Evolutionary conservation across 148 eudicot species (phyloP), one percentile per base, ranked within the genome.

Genomic region (Rhododendron henanense): DNA sequence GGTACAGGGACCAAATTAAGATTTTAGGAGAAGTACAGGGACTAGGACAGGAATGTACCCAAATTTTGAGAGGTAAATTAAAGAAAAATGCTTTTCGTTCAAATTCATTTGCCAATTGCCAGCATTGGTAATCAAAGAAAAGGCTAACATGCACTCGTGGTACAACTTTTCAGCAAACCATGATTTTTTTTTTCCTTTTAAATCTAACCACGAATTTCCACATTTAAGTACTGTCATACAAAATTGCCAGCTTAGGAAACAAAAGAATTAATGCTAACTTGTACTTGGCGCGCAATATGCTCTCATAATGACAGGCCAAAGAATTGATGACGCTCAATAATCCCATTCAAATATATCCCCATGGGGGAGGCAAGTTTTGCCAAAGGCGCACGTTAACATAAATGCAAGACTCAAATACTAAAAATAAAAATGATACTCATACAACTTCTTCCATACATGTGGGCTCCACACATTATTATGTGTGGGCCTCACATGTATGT

Each of bases 301-400:
- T 2, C 41, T 31, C 9, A 71, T 71, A 31, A 14, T 71, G 15
- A 33, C 41, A 59, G 65, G 33, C 41, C 76, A 71, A 31, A 71
- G 76, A 71, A 11, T 33, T 71, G 5, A 69, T 1, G 75, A 5
- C 41, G 5, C 19, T 3, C 41, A 69, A 69, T 69, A 69, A 69
- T 71, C 5, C 41, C 76, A 71, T 0, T 33, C 18, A 10, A n/a
- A 71, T 31, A 25, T 10, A 25, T 71, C 21, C 82, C 82, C 61
- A 1, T 4, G 4, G 23, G 10, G n/a, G 28, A 53, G 83, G 47
- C 69, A 55, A 28, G 59, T 4, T 69, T 71, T 14, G 25, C 65
- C 9, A 71, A 33, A 37, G 65, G 85, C 37, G 47, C 33, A 73
- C 79, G 85, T 84, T 50, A 84, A 78, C 51, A 50, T 71, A 31